These are phyloP conservation scores for Aspergillus sojae DNA, from an alignment of 2,329 filamentous ascomycete genomes.

Conservation along the genomic window DNA sequence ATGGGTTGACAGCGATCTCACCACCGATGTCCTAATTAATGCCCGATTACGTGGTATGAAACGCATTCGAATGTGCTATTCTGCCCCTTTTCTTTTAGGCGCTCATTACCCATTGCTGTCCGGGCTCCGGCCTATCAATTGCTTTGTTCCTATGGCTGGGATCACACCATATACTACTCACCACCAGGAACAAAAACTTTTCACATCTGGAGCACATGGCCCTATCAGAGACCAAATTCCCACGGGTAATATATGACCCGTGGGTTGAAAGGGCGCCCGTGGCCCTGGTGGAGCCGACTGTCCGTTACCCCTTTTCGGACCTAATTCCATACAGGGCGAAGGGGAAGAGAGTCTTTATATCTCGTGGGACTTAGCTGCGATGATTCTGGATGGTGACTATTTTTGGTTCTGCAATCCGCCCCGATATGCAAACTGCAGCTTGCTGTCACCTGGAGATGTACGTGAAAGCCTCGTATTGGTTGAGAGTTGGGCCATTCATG, in stretches of 20 bases:
- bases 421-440: background rate
- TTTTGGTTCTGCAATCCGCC: slow-evolving; percentile 1
- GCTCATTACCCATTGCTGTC: background rate
- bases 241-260: slow-evolving; percentile 1
- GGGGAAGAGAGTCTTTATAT: background rate
- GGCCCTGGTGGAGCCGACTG: slow-evolving; percentile 1
- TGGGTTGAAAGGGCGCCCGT: background rate
- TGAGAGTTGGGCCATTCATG: background rate
- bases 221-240: slow-evolving; percentile 1
- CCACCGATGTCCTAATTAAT: background rate
- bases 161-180: slow-evolving; percentile 4
- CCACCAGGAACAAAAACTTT: background rate
- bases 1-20: background rate
- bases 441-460: background rate
- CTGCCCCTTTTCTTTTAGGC: background rate
- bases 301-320: slow-evolving; percentile 1
- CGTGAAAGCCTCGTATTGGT: slow-evolving; percentile 1
- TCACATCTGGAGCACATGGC: background rate
- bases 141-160: background rate
- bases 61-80: background rate
- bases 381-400: background rate
- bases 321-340: background rate
- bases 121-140: background rate
- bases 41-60: background rate
- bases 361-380: background rate